Base-by-base conservation (phyloP, 225 moss, liverwort and hornwort genomes). In the Straminergon stramineum region DNA sequence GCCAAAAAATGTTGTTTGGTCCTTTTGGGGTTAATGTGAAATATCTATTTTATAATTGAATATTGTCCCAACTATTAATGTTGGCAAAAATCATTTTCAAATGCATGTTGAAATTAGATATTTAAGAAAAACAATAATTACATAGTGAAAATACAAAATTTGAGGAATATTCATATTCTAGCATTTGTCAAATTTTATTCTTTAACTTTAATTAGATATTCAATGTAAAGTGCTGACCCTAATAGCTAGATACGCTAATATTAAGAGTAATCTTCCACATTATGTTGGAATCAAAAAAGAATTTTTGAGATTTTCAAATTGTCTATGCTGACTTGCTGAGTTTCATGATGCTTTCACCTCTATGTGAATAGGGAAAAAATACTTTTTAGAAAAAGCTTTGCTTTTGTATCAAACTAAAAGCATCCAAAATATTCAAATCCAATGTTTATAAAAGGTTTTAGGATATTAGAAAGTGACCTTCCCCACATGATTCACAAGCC, bases 181-280 rank as follows among this genome's bases (percentile, higher is more conserved):
- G 22, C 22, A 68, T 68, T 20, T 68, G 12, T 13, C 6, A n/a
- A 68, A 21, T 68, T 68, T 21, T 2, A 4, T 68, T 68, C 22
- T 0, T 21, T 22, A 37, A 22, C n/a, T 12, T 68, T 37, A 30
- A 30, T 30, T 63, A n/a, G 6, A 12, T 21, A 37, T n/a, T n/a
- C n/a, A 12, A 6, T 4, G 21, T n/a, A 3, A 34, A n/a, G 22
- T 68, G n/a, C 1, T 1, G 0, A 22, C 4, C 12, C 4, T n/a
- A 0, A 22, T n/a, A 68, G 16, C 37, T 2, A 12, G 0, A 0
- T n/a, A n/a, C 0, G 1, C 3, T 37, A n/a, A n/a, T 0, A 10
- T 48, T 48, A 21, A n/a, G 12, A 68, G 2, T 2, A 68, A 66
- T n/a, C n/a, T n/a, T 68, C 9, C 12, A 68, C 21, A 0, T 48